A percentile compares a stretch with the other conserved stretches of the same genome.
Evolutionary conservation across 202 grass and related monocot genomes (phyloP).

Genomic region (Eragrostis tef): DNA sequence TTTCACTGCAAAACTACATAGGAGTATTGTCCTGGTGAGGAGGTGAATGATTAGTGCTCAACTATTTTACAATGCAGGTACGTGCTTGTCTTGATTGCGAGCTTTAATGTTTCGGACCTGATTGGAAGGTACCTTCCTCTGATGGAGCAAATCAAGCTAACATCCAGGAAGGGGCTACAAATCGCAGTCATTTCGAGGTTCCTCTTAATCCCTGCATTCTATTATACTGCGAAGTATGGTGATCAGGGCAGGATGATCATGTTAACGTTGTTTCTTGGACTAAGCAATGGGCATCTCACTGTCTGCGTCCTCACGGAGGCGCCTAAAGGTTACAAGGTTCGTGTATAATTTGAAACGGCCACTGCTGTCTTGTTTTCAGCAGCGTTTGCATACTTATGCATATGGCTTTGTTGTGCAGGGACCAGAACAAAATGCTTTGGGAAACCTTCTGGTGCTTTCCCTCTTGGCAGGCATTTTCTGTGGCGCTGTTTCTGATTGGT

Average conservation of each 20-base stretch:
- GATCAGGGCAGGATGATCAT: slow-evolving; percentile 69
- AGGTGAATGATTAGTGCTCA: background rate
- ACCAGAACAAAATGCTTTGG: slow-evolving; percentile 77
- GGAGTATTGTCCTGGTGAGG: background rate
- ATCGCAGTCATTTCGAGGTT: slow-evolving; percentile 51
- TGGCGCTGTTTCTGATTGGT: slow-evolving; percentile 57
- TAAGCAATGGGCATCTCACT: slow-evolving; percentile 69
- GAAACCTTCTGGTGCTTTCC: slow-evolving; percentile 62
- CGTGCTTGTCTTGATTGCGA: slow-evolving; percentile 66
- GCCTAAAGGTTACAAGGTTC: slow-evolving; percentile 74
- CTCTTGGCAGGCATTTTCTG: slow-evolving; percentile 64
- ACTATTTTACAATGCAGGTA: slow-evolving; percentile 53
- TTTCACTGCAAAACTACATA: background rate
- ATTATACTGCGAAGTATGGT: slow-evolving; percentile 68
- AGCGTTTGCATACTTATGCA: slow-evolving; percentile 9
- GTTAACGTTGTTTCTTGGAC: slow-evolving; percentile 60
- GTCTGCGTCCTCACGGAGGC: slow-evolving; percentile 64
- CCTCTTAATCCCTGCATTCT: slow-evolving; percentile 73
- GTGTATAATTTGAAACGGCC: background rate
- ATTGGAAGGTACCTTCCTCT: slow-evolving; percentile 70
- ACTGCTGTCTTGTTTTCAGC: background rate
- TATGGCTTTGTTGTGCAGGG: slow-evolving; percentile 41
- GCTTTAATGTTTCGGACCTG: slow-evolving; percentile 68
- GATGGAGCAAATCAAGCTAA: slow-evolving; percentile 54
- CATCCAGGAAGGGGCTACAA: slow-evolving; percentile 55